Evolutionary conservation across 1,284 basidiomycete genomes (phyloP), one percentile per base, ranked within the genome.

Genomic region (Ganoderma leucocontextum): DNA sequence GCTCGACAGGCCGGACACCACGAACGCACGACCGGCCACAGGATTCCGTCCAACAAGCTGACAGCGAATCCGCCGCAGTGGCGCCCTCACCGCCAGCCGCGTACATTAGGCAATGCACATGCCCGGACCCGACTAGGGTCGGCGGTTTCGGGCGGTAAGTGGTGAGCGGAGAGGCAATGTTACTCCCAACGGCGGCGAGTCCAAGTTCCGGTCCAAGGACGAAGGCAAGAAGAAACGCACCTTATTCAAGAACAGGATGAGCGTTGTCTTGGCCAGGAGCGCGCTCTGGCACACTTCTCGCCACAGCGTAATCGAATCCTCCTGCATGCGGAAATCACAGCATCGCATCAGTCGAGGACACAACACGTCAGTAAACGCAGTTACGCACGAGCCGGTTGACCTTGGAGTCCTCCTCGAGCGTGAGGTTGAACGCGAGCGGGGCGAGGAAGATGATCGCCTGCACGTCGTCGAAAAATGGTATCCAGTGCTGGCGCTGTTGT

Each of bases 241-340:
- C 82, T 92, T 92, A 73, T 92, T 92, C 67, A 91, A 81, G 77
- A 90, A 90, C 35, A 90, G 80, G 62, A 90, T 88, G 60, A 91
- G 80, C 71, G 87, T 87, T 9, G 87, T 86, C 71, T 83, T 84
- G 1, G 81, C 77, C 10, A 90, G 80, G 9, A 91, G 81, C 71
- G 81, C 79, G 41, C 86, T 86, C 38, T 82, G 79, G 76, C 88
- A 90, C 58, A 90, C 87, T 36, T 84, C 83, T 39, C 84, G 86
- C 88, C 87, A 91, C 1, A 89, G 80, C 39, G 83, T 79, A 29
- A 87, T 84, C 4, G 88, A 89, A 78, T 90, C 88, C 75, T 89
- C 84, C 77, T 77, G 70, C 17, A 35, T 25, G 10, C 35, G 3
- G 42, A 39, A 13, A 9, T 9, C 33, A 44, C 53, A 49, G 41